Percentiles rank a stretch among this genome's conserved stretches.
phyloP scores from a whole-genome alignment of 1,284 basidiomycete species.

The Spongispora temasekensis region DNA sequence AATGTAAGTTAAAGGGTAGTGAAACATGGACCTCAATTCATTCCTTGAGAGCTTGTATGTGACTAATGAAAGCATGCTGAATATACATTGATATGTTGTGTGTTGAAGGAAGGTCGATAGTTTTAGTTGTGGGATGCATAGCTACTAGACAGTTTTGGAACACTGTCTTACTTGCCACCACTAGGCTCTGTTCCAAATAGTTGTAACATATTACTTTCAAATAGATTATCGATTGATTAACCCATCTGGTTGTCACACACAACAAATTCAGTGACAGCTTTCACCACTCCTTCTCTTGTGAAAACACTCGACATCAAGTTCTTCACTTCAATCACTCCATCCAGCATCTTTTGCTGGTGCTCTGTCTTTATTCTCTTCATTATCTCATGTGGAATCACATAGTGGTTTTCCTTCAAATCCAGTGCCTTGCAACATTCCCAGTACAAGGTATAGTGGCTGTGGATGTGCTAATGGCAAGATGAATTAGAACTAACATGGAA shows the following conservation, averaged over 20 bases:
- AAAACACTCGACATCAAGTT: neutral
- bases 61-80: neutral
- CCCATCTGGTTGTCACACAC: neutral
- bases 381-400: neutral
- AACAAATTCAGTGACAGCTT: neutral
- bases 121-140: neutral
- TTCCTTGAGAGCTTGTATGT: neutral
- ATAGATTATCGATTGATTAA: neutral
- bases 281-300: neutral
- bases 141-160: neutral
- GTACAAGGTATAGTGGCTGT: neutral
- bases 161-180: neutral
- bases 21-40: neutral
- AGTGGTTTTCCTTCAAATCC: neutral
- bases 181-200: neutral
- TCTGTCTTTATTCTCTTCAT: neutral
- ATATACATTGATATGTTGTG: neutral
- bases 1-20: neutral
- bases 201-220: neutral
- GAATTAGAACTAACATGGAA: too few species aligned
- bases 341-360: neutral
- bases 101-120: neutral
- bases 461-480: too few species aligned
- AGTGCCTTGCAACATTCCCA: neutral
- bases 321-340: neutral